A percentile compares a stretch with the other conserved stretches of the same genome.
Conservation (phyloP, 306 rosid genomes). For the Cotoneaster glaucophyllus region DNA sequence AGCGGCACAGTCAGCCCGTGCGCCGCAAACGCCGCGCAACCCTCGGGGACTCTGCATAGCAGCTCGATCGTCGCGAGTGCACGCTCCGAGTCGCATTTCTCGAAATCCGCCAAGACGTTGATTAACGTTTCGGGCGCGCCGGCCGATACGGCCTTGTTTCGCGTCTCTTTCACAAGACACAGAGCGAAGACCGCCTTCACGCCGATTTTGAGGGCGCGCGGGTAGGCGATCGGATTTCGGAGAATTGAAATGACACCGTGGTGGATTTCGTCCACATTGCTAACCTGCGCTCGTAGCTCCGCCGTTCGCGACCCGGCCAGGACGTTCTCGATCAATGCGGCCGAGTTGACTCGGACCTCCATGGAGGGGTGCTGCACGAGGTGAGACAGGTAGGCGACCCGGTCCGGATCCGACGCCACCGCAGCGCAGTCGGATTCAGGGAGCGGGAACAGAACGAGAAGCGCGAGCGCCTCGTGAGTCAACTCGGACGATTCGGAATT, state of each 20-base stretch:
- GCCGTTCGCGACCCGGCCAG: constrained; percentile 58
- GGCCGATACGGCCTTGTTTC: constrained; percentile 60
- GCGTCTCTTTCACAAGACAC: constrained; percentile 68
- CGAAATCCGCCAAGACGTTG: constrained; percentile 66
- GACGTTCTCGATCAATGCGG: constrained; percentile 60
- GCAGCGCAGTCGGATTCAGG: constrained; percentile 47
- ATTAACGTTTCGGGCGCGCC: constrained; percentile 65
- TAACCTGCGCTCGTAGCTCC: constrained; percentile 58
- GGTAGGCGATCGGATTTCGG: constrained; percentile 38
- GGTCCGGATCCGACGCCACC: constrained; percentile 41
- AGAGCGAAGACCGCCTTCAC: constrained; percentile 69
- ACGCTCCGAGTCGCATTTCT: constrained; percentile 77
- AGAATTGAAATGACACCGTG: constrained; percentile 67
- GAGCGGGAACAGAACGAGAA: constrained; percentile 57
- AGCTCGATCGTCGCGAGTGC: constrained; percentile 82
- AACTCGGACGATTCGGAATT: constrained; percentile 34
- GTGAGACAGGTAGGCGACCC: constrained; percentile 32
- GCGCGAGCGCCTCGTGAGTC: constrained; percentile 59
- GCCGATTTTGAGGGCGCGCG: constrained; percentile 67
- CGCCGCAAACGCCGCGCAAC: constrained; percentile 45
- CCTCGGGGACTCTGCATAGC: constrained; percentile 55
- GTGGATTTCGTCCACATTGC: constrained; percentile 53
- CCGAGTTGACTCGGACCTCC: constrained; percentile 71
- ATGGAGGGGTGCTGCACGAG: constrained; percentile 36
- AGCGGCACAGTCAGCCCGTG: constrained; percentile 84